These are phyloP conservation scores for Rhizophora mangle DNA, from an alignment of 345 rosid species.

Conservation along the genomic window DNA sequence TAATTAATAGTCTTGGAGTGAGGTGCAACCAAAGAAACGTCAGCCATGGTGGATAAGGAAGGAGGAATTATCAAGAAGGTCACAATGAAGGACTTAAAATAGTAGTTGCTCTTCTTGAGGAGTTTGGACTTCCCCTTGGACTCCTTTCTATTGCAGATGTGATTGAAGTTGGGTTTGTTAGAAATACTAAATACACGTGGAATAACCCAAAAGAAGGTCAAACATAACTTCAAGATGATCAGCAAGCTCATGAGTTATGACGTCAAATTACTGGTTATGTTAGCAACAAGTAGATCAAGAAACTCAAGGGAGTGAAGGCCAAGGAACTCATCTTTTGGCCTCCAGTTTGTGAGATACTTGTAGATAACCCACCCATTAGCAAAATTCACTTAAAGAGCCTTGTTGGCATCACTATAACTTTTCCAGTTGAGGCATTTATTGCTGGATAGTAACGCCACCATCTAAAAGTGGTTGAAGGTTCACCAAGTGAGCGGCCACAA, in stretches of 20 bases:
- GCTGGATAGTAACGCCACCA: conserved; percentile 35
- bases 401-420: conserved; percentile 52
- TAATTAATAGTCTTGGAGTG: not conserved
- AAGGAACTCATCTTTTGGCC: conserved; percentile 59
- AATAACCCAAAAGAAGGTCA: conserved; percentile 47
- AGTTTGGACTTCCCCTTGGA: conserved; percentile 51
- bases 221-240: conserved; percentile 49
- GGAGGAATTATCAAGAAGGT: conserved; percentile 40
- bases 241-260: conserved; percentile 50
- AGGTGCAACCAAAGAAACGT: not conserved
- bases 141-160: conserved; percentile 53
- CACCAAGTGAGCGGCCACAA: conserved; percentile 6
- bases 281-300: conserved; percentile 38
- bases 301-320: conserved; percentile 63
- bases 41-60: conserved; percentile 44
- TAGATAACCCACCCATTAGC: conserved; percentile 41
- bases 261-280: conserved; percentile 39
- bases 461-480: not conserved
- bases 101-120: conserved; percentile 39
- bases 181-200: conserved; percentile 51
- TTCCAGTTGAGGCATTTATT: conserved; percentile 55
- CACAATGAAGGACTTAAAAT: conserved; percentile 42
- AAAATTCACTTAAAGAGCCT: conserved; percentile 58
- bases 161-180: conserved; percentile 48
- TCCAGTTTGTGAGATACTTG: conserved; percentile 37